Evolutionary conservation across 2,329 filamentous ascomycete species (phyloP).

Genomic region (Aspergillus sclerotialis): DNA sequence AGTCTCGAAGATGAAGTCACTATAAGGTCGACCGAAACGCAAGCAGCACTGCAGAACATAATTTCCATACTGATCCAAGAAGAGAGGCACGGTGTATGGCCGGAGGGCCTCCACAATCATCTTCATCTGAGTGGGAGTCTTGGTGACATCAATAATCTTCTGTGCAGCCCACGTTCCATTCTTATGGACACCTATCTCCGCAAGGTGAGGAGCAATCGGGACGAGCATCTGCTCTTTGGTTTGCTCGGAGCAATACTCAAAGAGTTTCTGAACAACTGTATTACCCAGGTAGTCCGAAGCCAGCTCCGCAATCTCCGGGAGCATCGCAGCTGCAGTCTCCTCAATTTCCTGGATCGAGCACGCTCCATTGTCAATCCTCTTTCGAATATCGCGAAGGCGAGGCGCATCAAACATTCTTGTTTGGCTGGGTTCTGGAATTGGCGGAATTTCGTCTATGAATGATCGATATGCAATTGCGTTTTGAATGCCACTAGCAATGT

Average conservation of each 20-base stretch:
- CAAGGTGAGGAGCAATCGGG: slow-evolving; percentile 83
- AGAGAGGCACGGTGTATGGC: slow-evolving; percentile 81
- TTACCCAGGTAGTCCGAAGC: slow-evolving; percentile 96
- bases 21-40: slow-evolving; percentile 81
- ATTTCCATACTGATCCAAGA: slow-evolving; percentile 97
- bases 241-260: slow-evolving; percentile 88
- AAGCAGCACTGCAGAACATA: slow-evolving; percentile 96
- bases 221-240: slow-evolving; percentile 86
- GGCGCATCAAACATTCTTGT: slow-evolving; percentile 88
- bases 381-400: slow-evolving; percentile 88
- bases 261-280: slow-evolving; percentile 98
- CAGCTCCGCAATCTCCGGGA: slow-evolving; percentile 91
- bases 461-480: slow-evolving; percentile 66
- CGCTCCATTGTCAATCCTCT: slow-evolving; percentile 93
- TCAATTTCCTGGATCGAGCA: slow-evolving; percentile 84
- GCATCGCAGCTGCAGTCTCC: slow-evolving; percentile 84
- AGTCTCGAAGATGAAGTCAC: slow-evolving; percentile 95
- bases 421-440: slow-evolving; percentile 80
- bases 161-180: slow-evolving; percentile 99
- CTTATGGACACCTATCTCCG: slow-evolving; percentile 97
- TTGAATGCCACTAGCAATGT: slow-evolving; percentile 68
- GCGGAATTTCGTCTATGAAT: slow-evolving; percentile 78
- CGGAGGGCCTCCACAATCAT: slow-evolving; percentile 78
- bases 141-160: slow-evolving; percentile 97
- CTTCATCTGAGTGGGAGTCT: slow-evolving; percentile 72